These are phyloP conservation scores for Citrullus amarus DNA, from an alignment of 306 rosid genomes.

Conservation along the genomic window DNA sequence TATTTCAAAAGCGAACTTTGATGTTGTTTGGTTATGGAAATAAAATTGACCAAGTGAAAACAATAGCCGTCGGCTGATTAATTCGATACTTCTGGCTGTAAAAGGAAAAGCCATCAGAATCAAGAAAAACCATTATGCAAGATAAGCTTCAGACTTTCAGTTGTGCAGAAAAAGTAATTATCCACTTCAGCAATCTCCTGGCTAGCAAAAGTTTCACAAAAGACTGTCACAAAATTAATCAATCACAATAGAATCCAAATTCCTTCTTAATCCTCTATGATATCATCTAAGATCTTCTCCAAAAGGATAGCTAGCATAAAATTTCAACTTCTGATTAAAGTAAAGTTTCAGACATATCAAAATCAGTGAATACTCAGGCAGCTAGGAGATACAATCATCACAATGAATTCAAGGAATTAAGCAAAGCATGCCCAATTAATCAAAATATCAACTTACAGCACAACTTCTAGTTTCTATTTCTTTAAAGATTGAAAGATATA, in stretches of 20 bases:
- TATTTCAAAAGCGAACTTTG: not conserved
- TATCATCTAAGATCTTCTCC: not conserved
- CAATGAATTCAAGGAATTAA: not conserved
- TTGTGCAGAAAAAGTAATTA: too few relatives aligned
- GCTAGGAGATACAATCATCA: not conserved
- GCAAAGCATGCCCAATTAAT: not conserved
- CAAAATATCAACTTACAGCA: not conserved
- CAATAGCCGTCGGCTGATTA: not conserved
- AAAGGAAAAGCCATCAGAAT: not conserved
- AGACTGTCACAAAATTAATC: not conserved
- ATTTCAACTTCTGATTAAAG: not conserved
- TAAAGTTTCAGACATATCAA: not conserved
- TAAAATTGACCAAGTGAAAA: not conserved
- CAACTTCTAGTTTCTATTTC: not conserved
- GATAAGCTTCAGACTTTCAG: not conserved
- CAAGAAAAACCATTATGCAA: not conserved
- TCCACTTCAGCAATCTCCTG: not conserved
- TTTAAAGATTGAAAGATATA: not conserved
- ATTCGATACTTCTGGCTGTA: not conserved
- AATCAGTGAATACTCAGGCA: not conserved
- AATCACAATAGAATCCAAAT: not conserved
- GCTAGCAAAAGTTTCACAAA: not conserved
- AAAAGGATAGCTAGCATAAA: not conserved
- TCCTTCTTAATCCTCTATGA: not conserved
- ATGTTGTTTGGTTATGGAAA: not conserved